These are phyloP conservation scores for Davidsoniella australis DNA, from an alignment of 2,329 filamentous ascomycete species.

Conservation along the genomic window DNA sequence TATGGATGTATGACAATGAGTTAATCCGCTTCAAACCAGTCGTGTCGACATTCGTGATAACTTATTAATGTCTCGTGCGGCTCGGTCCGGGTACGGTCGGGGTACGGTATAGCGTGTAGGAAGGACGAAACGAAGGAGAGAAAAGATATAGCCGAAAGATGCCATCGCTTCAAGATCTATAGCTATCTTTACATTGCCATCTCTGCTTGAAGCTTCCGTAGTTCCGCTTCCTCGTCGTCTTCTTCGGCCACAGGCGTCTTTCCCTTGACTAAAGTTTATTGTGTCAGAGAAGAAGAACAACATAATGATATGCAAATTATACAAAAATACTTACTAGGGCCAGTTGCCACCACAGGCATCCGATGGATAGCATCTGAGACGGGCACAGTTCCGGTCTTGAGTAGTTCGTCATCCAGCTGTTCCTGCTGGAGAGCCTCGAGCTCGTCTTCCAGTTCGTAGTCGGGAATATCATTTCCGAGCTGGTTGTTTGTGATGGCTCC, in stretches of 20 bases:
- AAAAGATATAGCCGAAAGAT: not conserved
- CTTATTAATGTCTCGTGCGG: not conserved
- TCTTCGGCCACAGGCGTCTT: constrained; percentile 34
- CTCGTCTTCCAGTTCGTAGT: constrained; percentile 71
- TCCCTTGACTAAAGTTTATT: constrained; percentile 27
- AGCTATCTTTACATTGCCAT: constrained; percentile 67
- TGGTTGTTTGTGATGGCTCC: constrained; percentile 61
- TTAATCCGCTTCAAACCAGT: too few species aligned
- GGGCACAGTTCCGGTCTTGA: constrained; percentile 72
- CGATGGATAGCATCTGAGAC: constrained; percentile 61
- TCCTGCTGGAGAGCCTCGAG: constrained; percentile 80
- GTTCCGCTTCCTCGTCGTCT: constrained; percentile 90
- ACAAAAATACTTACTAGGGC: constrained; percentile 47
- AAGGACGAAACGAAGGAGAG: not conserved
- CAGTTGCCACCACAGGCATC: constrained; percentile 57
- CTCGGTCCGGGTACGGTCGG: not conserved
- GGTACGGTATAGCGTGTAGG: not conserved
- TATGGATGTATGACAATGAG: too few species aligned
- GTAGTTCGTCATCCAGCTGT: constrained; percentile 81
- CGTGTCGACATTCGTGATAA: not conserved
- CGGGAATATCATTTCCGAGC: constrained; percentile 57
- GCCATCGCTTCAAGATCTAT: not conserved
- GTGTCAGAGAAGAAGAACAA: not conserved
- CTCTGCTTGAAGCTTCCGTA: constrained; percentile 83
- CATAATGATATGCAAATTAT: not conserved